Evolutionary conservation across 2,329 filamentous ascomycete genomes (phyloP).

Genomic region (Emericellopsis cladophorae): DNA sequence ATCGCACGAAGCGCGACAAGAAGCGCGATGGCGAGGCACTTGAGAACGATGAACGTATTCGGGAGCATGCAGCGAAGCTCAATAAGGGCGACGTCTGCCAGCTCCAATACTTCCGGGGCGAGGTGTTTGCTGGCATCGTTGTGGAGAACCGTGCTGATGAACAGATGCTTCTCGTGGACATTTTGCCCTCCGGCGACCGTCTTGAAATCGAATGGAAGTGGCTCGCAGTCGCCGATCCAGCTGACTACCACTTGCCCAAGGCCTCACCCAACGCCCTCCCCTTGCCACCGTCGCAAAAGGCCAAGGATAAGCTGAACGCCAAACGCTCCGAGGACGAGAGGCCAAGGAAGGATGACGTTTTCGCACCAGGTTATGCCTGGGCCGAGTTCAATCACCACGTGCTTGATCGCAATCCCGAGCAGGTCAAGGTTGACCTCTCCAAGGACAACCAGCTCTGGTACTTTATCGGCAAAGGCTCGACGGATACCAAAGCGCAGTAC

Average conservation of each 20-base stretch:
- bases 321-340: constrained; percentile 48
- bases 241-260: constrained; percentile 60
- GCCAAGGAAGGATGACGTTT: constrained; percentile 52
- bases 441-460: constrained; percentile 74
- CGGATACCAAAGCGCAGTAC: constrained; percentile 83
- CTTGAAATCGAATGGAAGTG: constrained; percentile 79
- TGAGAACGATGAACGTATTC: constrained; percentile 58
- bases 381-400: constrained; percentile 64
- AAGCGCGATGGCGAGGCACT: constrained; percentile 56
- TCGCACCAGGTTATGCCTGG: constrained; percentile 59
- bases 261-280: constrained; percentile 62
- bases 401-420: constrained; percentile 37
- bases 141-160: constrained; percentile 71
- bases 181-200: constrained; percentile 69
- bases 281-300: constrained; percentile 50
- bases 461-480: constrained; percentile 77
- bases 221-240: constrained; percentile 58
- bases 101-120: constrained; percentile 68
- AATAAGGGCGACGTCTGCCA: constrained; percentile 70
- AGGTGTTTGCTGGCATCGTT: constrained; percentile 84
- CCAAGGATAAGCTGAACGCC: constrained; percentile 55
- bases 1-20: constrained; percentile 76
- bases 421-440: constrained; percentile 57
- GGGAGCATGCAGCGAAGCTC: constrained; percentile 54
- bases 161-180: constrained; percentile 63